Conservation (phyloP, 176 grass and related monocot species). For the Puccinellia tenuiflora region DNA sequence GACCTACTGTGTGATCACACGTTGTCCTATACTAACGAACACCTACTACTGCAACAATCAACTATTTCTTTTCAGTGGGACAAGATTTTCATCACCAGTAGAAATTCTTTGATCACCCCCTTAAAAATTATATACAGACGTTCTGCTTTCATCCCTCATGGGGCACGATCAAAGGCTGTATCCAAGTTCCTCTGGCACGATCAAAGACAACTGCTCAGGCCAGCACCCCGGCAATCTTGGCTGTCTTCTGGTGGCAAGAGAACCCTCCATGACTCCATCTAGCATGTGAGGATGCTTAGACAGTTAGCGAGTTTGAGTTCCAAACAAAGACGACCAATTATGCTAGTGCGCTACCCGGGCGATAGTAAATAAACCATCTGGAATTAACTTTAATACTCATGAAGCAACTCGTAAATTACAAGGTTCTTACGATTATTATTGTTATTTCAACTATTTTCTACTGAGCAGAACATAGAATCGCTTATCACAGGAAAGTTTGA, state of each 20-base stretch:
- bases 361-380: too few relatives aligned
- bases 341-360: not conserved
- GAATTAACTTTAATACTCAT: too few relatives aligned
- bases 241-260: not conserved
- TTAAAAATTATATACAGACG: not conserved
- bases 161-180: not conserved
- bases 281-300: constrained; percentile 1
- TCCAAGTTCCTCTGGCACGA: not conserved
- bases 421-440: too few relatives aligned
- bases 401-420: too few relatives aligned
- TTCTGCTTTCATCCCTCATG: not conserved
- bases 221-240: not conserved
- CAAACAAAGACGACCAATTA: not conserved
- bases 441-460: too few relatives aligned
- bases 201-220: not conserved
- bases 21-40: not conserved
- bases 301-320: not conserved
- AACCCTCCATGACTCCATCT: not conserved
- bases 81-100: not conserved
- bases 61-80: not conserved
- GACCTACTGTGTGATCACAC: not conserved
- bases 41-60: not conserved
- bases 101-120: not conserved
- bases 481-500: too few relatives aligned
- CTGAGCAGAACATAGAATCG: too few relatives aligned